Percentiles rank a stretch among this genome's conserved stretches.
Evolutionary conservation across 2,329 filamentous ascomycete species (phyloP).

Genomic region (Aspergillus sp.): DNA sequence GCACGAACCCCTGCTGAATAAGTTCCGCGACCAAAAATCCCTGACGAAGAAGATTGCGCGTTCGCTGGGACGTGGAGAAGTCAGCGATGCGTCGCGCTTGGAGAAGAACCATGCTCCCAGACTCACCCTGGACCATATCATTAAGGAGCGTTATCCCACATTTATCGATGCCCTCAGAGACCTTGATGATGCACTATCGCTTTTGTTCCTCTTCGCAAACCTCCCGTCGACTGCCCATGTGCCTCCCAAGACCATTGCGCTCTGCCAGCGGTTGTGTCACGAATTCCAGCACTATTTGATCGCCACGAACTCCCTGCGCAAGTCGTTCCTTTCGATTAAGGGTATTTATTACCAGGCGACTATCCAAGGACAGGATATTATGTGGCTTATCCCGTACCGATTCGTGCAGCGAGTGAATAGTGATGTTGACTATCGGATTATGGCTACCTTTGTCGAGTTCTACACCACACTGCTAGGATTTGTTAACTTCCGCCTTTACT

Average conservation of each 20-base stretch:
- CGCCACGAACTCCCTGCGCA: conserved; percentile 78
- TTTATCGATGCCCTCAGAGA: conserved; percentile 91
- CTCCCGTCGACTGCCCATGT: conserved; percentile 83
- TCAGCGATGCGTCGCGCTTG: conserved; percentile 75
- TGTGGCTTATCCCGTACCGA: conserved; percentile 96
- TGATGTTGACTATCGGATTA: conserved; percentile 96
- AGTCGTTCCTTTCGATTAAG: conserved; percentile 97
- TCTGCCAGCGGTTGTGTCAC: conserved; percentile 84
- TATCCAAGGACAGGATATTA: conserved; percentile 90
- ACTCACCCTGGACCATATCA: conserved; percentile 90
- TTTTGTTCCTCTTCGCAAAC: conserved; percentile 96
- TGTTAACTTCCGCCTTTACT: conserved; percentile 92
- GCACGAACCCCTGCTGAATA: conserved; percentile 86
- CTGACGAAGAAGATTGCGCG: conserved; percentile 96
- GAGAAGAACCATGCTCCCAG: conserved; percentile 86
- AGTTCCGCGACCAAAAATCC: conserved; percentile 94
- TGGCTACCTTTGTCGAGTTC: conserved; percentile 98
- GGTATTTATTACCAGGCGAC: conserved; percentile 98
- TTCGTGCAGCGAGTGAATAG: conserved; percentile 92
- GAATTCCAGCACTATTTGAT: conserved; percentile 99
- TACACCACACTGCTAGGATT: conserved; percentile 95
- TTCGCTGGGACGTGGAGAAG: conserved; percentile 84
- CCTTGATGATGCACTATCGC: conserved; percentile 90
- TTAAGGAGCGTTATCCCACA: conserved; percentile 95
- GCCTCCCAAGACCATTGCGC: conserved; percentile 88